Evolutionary conservation across 2,329 filamentous ascomycete genomes (phyloP), one percentile per base, ranked within the genome.

Genomic region (Aspergillus brunneoviolaceus): DNA sequence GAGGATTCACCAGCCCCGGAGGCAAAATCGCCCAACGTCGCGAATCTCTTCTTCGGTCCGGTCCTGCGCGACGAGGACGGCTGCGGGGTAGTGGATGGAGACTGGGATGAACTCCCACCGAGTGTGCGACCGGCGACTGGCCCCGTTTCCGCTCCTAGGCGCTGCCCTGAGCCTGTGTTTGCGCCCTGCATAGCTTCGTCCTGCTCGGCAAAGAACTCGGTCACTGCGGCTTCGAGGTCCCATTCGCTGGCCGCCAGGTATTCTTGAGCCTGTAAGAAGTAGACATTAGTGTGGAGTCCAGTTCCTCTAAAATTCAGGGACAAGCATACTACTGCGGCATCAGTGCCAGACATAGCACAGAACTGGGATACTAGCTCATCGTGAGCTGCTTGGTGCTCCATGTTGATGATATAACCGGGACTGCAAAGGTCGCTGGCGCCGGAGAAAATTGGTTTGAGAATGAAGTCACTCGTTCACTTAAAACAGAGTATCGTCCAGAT

Each of bases 221-320:
- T 81, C 57, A 85, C 82, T 16, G 89, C 89, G 10, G 81, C 77
- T 65, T 84, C 80, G 49, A 91, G 77, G 69, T 92, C 84, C 88
- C 89, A 92, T 64, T 83, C 78, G 69, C 84, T 87, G 39, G 83
- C 82, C 23, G 81, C 79, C 7, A 94, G 85, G 66, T 89, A 89
- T 62, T 88, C 82, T 58, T 81, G 81, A 51, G 89, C 89, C 89
- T 92, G 42, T 12, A 12, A 11, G 10, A 9, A 14, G 9, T n/a
- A 6, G n/a, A 9, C 6, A 7, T 58, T 58, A 60, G 55, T 50
- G 12, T n/a, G n/a, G 63, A 29, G 10, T 23, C 58, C 16, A 10
- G 29, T 4, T 7, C 33, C 7, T 45, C 19, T 42, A 1, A 9
- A 27, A 9, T 27, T 55, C 21, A 29, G 5, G 7, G 21, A 4